Percentiles rank a stretch among this genome's conserved stretches.
phyloP scores from a whole-genome alignment of 2,329 filamentous ascomycete genomes.

The Beauveria medogensis region DNA sequence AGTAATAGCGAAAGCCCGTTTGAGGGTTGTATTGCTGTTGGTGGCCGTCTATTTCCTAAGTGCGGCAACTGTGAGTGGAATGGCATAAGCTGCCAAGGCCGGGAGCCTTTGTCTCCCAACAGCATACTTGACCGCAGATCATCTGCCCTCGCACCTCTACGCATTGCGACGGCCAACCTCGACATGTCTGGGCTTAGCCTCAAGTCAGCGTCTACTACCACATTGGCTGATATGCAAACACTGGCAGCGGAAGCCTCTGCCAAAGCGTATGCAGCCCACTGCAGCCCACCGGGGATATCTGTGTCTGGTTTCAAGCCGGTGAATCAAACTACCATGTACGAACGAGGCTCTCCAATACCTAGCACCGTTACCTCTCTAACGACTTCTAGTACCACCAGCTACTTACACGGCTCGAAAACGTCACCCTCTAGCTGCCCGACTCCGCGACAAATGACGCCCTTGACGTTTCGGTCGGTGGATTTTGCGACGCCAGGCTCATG shows the following conservation, averaged over 20 bases:
- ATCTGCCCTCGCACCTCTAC: neutral
- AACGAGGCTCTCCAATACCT: neutral
- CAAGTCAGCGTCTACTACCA: neutral
- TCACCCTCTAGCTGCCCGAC: neutral
- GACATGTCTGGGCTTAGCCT: neutral
- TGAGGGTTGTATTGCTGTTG: constrained; percentile 36
- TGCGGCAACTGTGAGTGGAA: constrained; percentile 47
- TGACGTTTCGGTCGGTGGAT: neutral
- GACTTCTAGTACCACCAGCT: neutral
- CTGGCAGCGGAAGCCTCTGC: neutral
- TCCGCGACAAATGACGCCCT: neutral
- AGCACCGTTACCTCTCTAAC: neutral
- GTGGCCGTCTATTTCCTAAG: constrained; percentile 33
- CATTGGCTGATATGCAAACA: neutral
- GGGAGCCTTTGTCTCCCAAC: neutral
- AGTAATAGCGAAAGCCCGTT: constrained; percentile 35
- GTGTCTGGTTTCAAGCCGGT: neutral
- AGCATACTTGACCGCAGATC: neutral
- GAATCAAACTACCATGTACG: neutral
- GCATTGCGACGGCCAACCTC: neutral
- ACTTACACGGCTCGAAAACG: neutral
- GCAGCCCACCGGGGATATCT: neutral
- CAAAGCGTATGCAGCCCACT: neutral
- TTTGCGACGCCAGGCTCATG: neutral
- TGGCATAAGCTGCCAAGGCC: constrained; percentile 27